Evolutionary conservation across 2,329 filamentous ascomycete species (phyloP).

Genomic region (Setomelanomma holmii): DNA sequence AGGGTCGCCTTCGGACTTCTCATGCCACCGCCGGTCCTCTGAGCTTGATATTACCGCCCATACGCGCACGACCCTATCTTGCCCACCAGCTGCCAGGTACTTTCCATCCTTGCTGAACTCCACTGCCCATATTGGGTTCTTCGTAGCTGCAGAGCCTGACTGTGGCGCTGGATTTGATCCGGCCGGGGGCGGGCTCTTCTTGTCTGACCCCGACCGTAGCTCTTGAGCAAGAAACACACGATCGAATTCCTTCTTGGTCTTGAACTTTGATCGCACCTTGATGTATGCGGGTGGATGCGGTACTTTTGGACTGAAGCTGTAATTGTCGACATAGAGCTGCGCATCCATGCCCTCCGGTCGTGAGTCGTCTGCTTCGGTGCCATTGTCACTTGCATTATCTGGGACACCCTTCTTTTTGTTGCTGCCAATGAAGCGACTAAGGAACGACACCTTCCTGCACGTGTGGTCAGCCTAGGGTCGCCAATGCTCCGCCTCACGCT

Average conservation of each 20-base stretch:
- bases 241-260: conserved; percentile 82
- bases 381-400: conserved; percentile 63
- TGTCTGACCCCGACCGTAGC: conserved; percentile 64
- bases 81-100: conserved; percentile 90
- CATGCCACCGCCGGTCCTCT: conserved; percentile 77
- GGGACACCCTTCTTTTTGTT: conserved; percentile 73
- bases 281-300: conserved; percentile 93
- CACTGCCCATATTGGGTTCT: conserved; percentile 84
- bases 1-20: conserved; percentile 69
- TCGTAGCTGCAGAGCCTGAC: conserved; percentile 44
- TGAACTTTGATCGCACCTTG: conserved; percentile 80
- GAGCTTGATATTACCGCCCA: conserved; percentile 86
- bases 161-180: conserved; percentile 38
- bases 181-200: conserved; percentile 34
- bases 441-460: conserved; percentile 83
- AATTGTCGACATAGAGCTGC: conserved; percentile 75
- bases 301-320: conserved; percentile 82
- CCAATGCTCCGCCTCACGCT: conserved; percentile 22
- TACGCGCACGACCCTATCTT: conserved; percentile 83
- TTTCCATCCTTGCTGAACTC: conserved; percentile 92
- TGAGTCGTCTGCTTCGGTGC: conserved; percentile 71
- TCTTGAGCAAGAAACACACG: conserved; percentile 92
- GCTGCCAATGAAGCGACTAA: conserved; percentile 81
- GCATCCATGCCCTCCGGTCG: conserved; percentile 84
- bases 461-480: conserved; percentile 23